Evolutionary conservation across 176 grass and related monocot species (phyloP).

Genomic region (Juncus effusus): DNA sequence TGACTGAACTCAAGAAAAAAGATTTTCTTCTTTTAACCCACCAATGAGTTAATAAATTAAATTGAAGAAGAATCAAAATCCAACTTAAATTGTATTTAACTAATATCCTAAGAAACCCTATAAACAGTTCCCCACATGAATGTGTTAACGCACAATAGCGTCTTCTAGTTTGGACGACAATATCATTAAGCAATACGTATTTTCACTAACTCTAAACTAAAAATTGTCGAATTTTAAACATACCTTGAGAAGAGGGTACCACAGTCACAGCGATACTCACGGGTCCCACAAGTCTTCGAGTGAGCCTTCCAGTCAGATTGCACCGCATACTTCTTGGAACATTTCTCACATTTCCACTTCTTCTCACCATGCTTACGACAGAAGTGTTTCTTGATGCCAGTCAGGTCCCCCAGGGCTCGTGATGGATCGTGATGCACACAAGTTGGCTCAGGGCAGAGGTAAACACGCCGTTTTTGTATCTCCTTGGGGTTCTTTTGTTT

Average conservation of each 20-base stretch:
- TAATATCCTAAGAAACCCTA: no score
- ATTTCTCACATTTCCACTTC: constrained; percentile 99
- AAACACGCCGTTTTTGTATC: constrained; percentile 50
- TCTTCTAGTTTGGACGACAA: no score
- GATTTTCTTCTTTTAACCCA: no score
- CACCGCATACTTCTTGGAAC: constrained; percentile 94
- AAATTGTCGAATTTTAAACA: not conserved
- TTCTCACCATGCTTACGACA: constrained; percentile 99
- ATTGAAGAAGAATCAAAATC: no score
- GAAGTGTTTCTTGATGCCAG: constrained; percentile 97
- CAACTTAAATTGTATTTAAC: no score
- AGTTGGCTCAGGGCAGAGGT: constrained; percentile 91
- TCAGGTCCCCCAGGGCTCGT: constrained; percentile 84
- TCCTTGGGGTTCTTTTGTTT: constrained; percentile 97
- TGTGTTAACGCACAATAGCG: no score
- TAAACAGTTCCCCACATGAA: no score
- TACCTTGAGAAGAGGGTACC: constrained; percentile 99
- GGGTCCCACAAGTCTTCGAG: constrained; percentile 94
- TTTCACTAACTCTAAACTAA: not conserved
- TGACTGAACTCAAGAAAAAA: no score
- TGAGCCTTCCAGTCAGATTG: constrained; percentile 99
- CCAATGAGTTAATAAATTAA: no score
- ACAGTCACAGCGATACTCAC: constrained; percentile 98
- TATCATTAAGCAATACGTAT: no score
- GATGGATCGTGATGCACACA: constrained; percentile 97